These are phyloP conservation scores for Rhizopogon vinicolor DNA, from an alignment of 768 basidiomycete genomes.

Conservation along the genomic window DNA sequence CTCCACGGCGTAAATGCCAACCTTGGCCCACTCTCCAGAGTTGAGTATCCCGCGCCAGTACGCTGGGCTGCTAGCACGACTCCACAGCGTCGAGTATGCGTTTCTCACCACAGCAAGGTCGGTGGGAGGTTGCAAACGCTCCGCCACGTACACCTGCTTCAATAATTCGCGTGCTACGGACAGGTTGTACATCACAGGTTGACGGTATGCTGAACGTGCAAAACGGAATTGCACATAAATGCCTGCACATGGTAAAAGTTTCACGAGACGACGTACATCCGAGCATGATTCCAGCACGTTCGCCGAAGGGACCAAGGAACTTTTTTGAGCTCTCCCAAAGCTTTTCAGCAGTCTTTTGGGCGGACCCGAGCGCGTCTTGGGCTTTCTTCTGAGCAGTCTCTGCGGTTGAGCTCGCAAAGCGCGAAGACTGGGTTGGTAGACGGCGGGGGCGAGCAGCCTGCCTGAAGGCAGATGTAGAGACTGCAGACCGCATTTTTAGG, in stretches of 20 bases:
- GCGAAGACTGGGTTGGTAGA: conserved; percentile 14
- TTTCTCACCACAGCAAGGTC: conserved; percentile 46
- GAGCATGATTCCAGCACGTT: conserved; percentile 55
- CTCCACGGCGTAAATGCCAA: conserved; percentile 76
- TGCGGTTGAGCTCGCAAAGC: conserved; percentile 40
- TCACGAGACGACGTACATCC: conserved; percentile 37
- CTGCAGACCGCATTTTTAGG: conserved; percentile 18
- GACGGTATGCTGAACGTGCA: conserved; percentile 53
- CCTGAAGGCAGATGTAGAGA: conserved; percentile 21
- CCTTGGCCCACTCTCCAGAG: conserved; percentile 62
- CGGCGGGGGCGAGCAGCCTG: conserved; percentile 13
- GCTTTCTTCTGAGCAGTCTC: conserved; percentile 64
- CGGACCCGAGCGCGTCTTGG: conserved; percentile 56
- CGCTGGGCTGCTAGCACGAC: conserved; percentile 47
- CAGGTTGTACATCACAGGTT: conserved; percentile 77
- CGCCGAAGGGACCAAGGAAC: conserved; percentile 43
- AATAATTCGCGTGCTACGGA: conserved; percentile 69
- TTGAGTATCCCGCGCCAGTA: conserved; percentile 59
- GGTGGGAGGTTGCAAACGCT: conserved; percentile 59
- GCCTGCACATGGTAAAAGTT: background rate
- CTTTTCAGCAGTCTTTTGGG: conserved; percentile 53
- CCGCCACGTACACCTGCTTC: conserved; percentile 70
- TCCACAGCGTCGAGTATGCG: conserved; percentile 64
- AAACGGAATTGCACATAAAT: background rate
- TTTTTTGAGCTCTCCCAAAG: conserved; percentile 48